These are phyloP conservation scores for Brassica hybrid DNA, from an alignment of 441 rosid species.

Conservation along the genomic window DNA sequence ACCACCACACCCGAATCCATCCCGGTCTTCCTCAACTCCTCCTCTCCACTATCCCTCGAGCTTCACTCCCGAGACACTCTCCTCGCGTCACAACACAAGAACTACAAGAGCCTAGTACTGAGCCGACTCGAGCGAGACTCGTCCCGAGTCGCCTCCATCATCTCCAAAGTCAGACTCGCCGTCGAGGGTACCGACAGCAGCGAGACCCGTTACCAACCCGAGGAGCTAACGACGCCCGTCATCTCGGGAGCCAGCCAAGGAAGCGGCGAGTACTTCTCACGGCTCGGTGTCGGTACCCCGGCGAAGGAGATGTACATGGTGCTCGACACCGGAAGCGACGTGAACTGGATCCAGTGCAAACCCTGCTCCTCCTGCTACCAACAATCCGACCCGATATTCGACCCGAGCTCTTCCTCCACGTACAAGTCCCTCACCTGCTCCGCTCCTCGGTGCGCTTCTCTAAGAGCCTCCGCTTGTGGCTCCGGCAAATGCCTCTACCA, in stretches of 20 bases:
- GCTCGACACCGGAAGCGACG: slow-evolving; percentile 73
- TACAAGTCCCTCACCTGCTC: slow-evolving; percentile 53
- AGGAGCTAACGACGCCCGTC: slow-evolving; percentile 64
- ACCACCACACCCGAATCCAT: slow-evolving; percentile 12
- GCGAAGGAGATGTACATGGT: slow-evolving; percentile 59
- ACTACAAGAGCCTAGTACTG: slow-evolving; percentile 58
- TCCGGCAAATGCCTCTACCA: slow-evolving; percentile 52
- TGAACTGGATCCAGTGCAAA: slow-evolving; percentile 65
- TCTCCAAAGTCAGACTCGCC: slow-evolving; percentile 50
- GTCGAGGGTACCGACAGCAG: slow-evolving; percentile 45
- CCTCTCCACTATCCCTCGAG: slow-evolving; percentile 56
- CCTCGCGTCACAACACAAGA: slow-evolving; percentile 48
- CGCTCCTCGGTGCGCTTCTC: slow-evolving; percentile 50
- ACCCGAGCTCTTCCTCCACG: slow-evolving; percentile 55
- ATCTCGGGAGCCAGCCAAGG: slow-evolving; percentile 63
- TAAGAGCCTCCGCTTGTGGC: slow-evolving; percentile 48
- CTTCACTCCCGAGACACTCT: slow-evolving; percentile 68
- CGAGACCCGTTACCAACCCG: slow-evolving; percentile 46
- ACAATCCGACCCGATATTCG: slow-evolving; percentile 66
- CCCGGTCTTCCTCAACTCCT: slow-evolving; percentile 36
- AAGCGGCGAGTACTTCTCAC: slow-evolving; percentile 74
- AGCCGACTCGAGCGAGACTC: slow-evolving; percentile 82
- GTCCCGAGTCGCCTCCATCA: slow-evolving; percentile 57
- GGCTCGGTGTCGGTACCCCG: slow-evolving; percentile 65
- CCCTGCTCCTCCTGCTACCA: slow-evolving; percentile 65